Evolutionary conservation across 345 rosid species (phyloP).

Genomic region (Salix arbutifolia): DNA sequence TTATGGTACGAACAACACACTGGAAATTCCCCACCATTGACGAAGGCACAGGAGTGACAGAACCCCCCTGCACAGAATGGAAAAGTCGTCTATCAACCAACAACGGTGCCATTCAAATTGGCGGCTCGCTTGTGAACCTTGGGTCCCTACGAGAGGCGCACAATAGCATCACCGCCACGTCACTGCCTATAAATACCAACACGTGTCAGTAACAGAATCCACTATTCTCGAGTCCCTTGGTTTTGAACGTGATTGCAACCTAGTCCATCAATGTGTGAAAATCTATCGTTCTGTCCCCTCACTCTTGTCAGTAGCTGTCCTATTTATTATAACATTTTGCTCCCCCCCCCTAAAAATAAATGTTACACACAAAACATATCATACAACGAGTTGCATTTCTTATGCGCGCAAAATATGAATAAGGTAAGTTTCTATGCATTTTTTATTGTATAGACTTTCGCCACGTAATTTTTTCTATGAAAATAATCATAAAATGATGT

Average conservation of each 20-base stretch:
- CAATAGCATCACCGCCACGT: not conserved
- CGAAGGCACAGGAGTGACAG: accelerated
- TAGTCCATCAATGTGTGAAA: not conserved
- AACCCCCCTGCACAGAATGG: not conserved
- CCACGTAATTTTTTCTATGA: too few relatives aligned
- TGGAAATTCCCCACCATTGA: not conserved
- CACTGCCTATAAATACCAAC: not conserved
- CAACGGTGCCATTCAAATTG: not conserved
- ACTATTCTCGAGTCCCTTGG: not conserved
- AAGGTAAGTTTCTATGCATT: too few relatives aligned
- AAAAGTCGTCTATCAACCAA: not conserved
- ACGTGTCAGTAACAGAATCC: not conserved
- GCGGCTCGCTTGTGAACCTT: not conserved
- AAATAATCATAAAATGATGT: too few relatives aligned
- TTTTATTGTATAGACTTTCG: too few relatives aligned
- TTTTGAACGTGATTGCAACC: not conserved
- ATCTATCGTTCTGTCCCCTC: not conserved
- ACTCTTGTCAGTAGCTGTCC: too few relatives aligned
- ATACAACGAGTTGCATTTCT: too few relatives aligned
- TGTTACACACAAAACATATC: too few relatives aligned
- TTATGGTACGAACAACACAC: too few relatives aligned
- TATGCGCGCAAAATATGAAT: too few relatives aligned
- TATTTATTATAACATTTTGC: too few relatives aligned
- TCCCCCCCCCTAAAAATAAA: too few relatives aligned
- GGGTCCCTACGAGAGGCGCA: not conserved